Percentiles rank a stretch among this genome's conserved stretches.
Evolutionary conservation across 2,329 filamentous ascomycete species (phyloP).

Genomic region (Parastagonospora nodorum): DNA sequence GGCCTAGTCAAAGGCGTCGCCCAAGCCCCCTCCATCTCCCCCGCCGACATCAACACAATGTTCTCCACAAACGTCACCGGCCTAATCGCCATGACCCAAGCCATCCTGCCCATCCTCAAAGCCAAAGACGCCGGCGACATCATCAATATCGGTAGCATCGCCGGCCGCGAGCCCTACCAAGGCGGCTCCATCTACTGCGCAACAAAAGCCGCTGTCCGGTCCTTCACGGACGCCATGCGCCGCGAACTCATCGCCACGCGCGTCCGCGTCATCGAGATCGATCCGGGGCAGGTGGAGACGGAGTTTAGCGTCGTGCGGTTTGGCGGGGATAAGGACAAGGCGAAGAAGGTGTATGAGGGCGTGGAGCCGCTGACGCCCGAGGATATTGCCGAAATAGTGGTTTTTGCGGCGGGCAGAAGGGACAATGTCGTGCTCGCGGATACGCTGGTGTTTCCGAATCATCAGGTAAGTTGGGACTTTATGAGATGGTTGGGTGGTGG

Average conservation of each 20-base stretch:
- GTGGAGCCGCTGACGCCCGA: constrained; percentile 79
- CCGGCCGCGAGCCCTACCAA: constrained; percentile 83
- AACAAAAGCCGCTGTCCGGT: constrained; percentile 85
- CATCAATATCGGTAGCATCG: constrained; percentile 93
- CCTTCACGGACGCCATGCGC: constrained; percentile 80
- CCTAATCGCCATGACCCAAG: constrained; percentile 95
- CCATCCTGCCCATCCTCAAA: constrained; percentile 81
- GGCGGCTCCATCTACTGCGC: constrained; percentile 93
- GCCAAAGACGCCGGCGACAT: constrained; percentile 84
- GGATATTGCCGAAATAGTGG: constrained; percentile 88
- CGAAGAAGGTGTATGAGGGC: constrained; percentile 82
- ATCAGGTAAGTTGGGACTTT: constrained; percentile 69
- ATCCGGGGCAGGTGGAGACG: constrained; percentile 92
- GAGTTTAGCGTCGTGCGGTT: constrained; percentile 91
- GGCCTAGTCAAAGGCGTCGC: constrained; percentile 89
- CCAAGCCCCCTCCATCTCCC: constrained; percentile 78
- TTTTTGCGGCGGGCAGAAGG: constrained; percentile 80
- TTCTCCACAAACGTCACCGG: constrained; percentile 93
- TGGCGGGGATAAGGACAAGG: constrained; percentile 85
- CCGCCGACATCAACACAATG: constrained; percentile 85
- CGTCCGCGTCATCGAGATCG: constrained; percentile 84
- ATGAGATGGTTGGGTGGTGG: not conserved
- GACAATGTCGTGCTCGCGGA: constrained; percentile 94
- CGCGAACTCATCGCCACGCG: constrained; percentile 81
- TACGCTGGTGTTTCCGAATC: constrained; percentile 83